Evolutionary conservation across 768 basidiomycete species (phyloP).

Genomic region (Mycena belliarum): DNA sequence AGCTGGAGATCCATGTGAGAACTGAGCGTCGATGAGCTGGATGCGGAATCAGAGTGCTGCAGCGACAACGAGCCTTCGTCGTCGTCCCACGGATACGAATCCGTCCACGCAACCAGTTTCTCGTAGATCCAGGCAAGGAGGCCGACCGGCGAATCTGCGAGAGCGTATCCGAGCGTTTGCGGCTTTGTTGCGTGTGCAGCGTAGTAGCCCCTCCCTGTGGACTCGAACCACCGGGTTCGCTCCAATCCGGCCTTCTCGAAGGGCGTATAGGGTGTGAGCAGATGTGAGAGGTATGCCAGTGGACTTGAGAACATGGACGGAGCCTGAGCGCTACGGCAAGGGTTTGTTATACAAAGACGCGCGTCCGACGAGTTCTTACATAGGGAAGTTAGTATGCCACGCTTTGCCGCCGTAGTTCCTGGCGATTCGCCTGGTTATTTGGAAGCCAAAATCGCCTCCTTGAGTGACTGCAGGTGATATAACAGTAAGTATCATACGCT

Average conservation of each 20-base stretch:
- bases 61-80: slow-evolving; percentile 45
- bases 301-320: slow-evolving; percentile 15
- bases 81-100: slow-evolving; percentile 44
- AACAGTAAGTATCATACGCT: neutral
- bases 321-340: neutral
- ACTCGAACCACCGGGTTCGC: slow-evolving; percentile 21
- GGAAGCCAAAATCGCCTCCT: slow-evolving; percentile 45
- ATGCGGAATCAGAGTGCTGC: neutral
- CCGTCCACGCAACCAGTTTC: slow-evolving; percentile 38
- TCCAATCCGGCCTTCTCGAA: slow-evolving; percentile 28
- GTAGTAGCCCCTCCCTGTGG: slow-evolving; percentile 30
- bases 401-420: slow-evolving; percentile 38
- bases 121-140: slow-evolving; percentile 26
- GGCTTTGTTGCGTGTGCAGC: slow-evolving; percentile 35
- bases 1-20: slow-evolving; percentile 61
- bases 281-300: slow-evolving; percentile 1
- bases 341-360: neutral
- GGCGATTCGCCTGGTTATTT: slow-evolving; percentile 37
- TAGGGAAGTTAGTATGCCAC: slow-evolving; percentile 43
- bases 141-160: slow-evolving; percentile 49
- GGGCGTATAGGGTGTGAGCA: slow-evolving; percentile 5
- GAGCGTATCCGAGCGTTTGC: slow-evolving; percentile 42
- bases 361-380: slow-evolving; percentile 24
- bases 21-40: slow-evolving; percentile 36
- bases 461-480: slow-evolving; percentile 32